phyloP scores from a whole-genome alignment of 805 yeast genomes.

The Starmerella asiatica region DNA sequence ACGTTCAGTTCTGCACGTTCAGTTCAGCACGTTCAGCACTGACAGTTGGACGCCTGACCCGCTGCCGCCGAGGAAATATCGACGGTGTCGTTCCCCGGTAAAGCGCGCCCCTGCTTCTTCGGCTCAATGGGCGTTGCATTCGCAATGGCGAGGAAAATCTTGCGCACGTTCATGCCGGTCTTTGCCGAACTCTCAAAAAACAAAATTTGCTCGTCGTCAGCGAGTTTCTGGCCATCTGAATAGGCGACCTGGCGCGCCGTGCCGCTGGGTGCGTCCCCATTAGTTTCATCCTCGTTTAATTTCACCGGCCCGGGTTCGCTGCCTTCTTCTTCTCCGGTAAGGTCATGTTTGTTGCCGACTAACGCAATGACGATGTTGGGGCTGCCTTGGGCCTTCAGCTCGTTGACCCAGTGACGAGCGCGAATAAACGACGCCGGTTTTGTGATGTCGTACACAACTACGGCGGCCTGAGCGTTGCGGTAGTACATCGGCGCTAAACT shows the following conservation, averaged over 20 bases:
- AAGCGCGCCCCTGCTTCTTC: conserved; percentile 21
- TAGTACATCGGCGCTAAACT: conserved; percentile 94
- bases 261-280: conserved; percentile 25
- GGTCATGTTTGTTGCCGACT: conserved; percentile 84
- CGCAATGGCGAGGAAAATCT: conserved; percentile 83
- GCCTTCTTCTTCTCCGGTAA: conserved; percentile 37
- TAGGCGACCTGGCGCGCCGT: conserved; percentile 54
- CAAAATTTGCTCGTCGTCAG: conserved; percentile 79
- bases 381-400: conserved; percentile 88
- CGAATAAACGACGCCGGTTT: conserved; percentile 89
- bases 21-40: too few relatives aligned
- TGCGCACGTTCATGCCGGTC: conserved; percentile 75
- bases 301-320: conserved; percentile 22
- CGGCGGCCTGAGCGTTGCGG: conserved; percentile 92
- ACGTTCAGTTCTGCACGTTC: too few relatives aligned
- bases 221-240: conserved; percentile 76
- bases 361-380: conserved; percentile 83
- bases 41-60: conserved; percentile 19
- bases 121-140: conserved; percentile 57
- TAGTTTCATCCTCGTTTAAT: conserved; percentile 20
- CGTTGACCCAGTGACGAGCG: conserved; percentile 97
- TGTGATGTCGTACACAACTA: conserved; percentile 90
- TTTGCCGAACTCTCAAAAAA: conserved; percentile 94
- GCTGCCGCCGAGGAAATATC: conserved; percentile 14
- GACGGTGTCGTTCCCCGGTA: conserved; percentile 17